These are phyloP conservation scores for Termitomyces sp. DNA, from an alignment of 768 basidiomycete species.

Conservation along the genomic window DNA sequence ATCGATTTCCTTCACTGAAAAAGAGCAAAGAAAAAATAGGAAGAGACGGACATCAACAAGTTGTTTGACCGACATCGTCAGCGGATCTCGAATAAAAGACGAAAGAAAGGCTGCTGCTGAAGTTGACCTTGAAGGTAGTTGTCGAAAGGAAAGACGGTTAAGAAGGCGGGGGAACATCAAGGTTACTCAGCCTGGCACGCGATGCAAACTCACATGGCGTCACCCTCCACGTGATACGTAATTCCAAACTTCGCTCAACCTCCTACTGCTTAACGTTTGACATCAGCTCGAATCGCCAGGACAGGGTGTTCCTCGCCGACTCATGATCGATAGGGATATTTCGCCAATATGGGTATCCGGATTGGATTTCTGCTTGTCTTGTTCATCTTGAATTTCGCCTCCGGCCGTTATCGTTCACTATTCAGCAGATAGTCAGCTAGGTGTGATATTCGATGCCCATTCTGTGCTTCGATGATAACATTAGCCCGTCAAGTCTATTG, in stretches of 20 bases:
- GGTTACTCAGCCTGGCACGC: constrained; percentile 10
- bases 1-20: not conserved
- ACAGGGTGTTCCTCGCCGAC: too few relatives aligned
- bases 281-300: not conserved
- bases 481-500: too few relatives aligned
- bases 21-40: not conserved
- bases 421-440: not conserved
- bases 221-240: constrained; percentile 7
- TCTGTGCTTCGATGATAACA: too few relatives aligned
- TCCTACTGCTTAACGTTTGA: not conserved
- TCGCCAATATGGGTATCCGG: not conserved
- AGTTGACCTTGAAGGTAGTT: constrained; percentile 4
- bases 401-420: not conserved
- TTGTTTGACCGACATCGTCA: constrained; percentile 31
- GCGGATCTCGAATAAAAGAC: constrained; percentile 20
- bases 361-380: too few relatives aligned
- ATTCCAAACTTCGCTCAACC: not conserved
- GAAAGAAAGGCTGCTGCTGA: constrained; percentile 21
- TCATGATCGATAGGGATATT: not conserved
- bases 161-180: constrained; percentile 13
- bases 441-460: not conserved
- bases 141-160: constrained; percentile 12
- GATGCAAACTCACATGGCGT: constrained; percentile 6
- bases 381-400: not conserved
- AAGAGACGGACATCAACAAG: constrained; percentile 34